Evolutionary conservation across 148 eudicot species (phyloP).

Genomic region (Rhododendron henanense): DNA sequence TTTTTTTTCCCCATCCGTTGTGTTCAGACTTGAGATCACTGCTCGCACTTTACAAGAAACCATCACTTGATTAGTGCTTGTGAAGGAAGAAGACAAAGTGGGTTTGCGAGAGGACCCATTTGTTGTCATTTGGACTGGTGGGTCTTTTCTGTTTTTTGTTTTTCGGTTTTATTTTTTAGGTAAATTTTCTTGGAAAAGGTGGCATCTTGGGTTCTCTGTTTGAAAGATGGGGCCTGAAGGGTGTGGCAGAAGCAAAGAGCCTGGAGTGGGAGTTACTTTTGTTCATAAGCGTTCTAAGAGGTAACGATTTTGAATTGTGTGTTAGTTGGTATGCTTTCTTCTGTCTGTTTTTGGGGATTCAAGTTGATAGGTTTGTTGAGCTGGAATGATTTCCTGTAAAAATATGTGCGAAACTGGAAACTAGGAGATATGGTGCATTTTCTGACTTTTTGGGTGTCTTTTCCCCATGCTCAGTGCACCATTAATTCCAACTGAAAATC

Average conservation of each 20-base stretch:
- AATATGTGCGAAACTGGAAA: neutral
- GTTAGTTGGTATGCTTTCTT: neutral
- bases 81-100: slow-evolving; percentile 24
- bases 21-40: slow-evolving; percentile 6
- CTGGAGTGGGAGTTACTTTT: slow-evolving; percentile 20
- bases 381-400: neutral
- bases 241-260: slow-evolving; percentile 32
- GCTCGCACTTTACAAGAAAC: neutral
- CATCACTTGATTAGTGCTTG: neutral
- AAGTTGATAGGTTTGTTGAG: slow-evolving; percentile 16
- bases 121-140: slow-evolving; percentile 20
- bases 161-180: neutral
- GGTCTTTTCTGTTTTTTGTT: slow-evolving; percentile 1
- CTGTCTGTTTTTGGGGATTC: neutral
- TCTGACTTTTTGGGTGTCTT: neutral
- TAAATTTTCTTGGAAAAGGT: neutral
- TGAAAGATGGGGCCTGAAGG: slow-evolving; percentile 55
- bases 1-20: neutral
- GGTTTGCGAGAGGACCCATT: slow-evolving; percentile 20
- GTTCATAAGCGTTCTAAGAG: slow-evolving; percentile 69
- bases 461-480: neutral
- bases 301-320: slow-evolving; percentile 20
- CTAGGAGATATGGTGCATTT: neutral
- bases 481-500: neutral
- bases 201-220: slow-evolving; percentile 6